Evolutionary conservation across 2,329 filamentous ascomycete species (phyloP), one percentile per base, ranked within the genome.

Genomic region (Aspergillus candidus): DNA sequence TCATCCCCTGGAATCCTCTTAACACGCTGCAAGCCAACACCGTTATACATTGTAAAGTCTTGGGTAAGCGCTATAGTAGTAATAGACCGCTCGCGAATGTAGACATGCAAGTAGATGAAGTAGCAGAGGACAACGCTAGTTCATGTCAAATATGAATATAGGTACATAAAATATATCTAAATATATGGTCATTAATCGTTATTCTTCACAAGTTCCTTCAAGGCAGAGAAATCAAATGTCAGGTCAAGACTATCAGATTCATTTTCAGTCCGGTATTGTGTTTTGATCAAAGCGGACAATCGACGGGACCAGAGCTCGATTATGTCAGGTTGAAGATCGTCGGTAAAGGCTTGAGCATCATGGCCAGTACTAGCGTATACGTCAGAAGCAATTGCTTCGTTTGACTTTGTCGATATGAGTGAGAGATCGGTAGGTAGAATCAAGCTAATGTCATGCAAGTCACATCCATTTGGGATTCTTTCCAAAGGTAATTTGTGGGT

Each of bases 1-100:
- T 80, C 77, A 48, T 81, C 78, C 36, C 77, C 70, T 44, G n/a
- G n/a, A 73, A 72, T 37, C 72, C 45, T 75, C 1, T 72, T 76
- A 6, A 80, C 73, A 15, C 80, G 55, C 54, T 80, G 77, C 45
- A 80, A 53, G 11, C 67, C 68, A 4, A 80, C 67, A 0, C 18
- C 4, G 18, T 18, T 3, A 18, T 27, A 4, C 4, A 10, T 27
- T 27, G 6, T 27, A 4, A 27, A 10, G 22, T 10, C 22, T 27
- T 27, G 22, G 22, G 22, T 27, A 27, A 27, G 22, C 10, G 6
- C 6, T 27, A 10, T 10, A 27, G 22, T 27, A 27, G 10, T 2
- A 27, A 27, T 10, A 10, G 7, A 27, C 22, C 8, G 22, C 22
- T 10, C 10, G 7, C 3, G 22, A 27, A 10, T 10, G 22, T 6